Percentiles rank a stretch among this genome's conserved stretches.
Evolutionary conservation across 768 basidiomycete genomes (phyloP).

Genomic region (Lyophyllum atratum): DNA sequence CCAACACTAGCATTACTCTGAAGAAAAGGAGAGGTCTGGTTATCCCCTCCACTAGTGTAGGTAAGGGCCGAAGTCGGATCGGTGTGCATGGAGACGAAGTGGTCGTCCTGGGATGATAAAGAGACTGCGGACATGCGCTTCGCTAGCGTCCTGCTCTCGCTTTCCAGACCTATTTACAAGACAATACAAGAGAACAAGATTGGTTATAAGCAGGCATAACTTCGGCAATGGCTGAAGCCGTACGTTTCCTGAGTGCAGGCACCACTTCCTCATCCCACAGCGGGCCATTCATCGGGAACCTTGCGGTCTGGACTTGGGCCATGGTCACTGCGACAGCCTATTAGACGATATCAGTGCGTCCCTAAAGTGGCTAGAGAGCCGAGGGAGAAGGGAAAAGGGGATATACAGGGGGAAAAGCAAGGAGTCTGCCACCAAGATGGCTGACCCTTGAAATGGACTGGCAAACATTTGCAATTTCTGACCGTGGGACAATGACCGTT

Average conservation of each 20-base stretch:
- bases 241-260: conserved; percentile 79
- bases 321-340: conserved; percentile 22
- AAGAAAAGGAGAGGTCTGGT: conserved; percentile 18
- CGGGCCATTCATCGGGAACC: conserved; percentile 39
- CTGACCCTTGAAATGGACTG: conserved; percentile 8
- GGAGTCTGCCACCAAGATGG: conserved; percentile 16
- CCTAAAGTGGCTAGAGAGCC: conserved; percentile 3
- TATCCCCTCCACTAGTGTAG: conserved; percentile 8
- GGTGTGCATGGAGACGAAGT: conserved; percentile 17
- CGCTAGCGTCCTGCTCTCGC: conserved; percentile 76
- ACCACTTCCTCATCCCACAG: conserved; percentile 86
- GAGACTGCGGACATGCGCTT: conserved; percentile 78
- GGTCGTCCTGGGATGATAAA: conserved; percentile 55
- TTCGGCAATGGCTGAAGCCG: conserved; percentile 23
- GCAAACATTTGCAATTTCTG: conserved; percentile 9
- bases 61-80: conserved; percentile 7
- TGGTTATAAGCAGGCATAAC: conserved; percentile 11
- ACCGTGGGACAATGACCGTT: conserved; percentile 13
- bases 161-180: conserved; percentile 63
- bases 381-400: neutral
- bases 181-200: conserved; percentile 2
- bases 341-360: conserved; percentile 5
- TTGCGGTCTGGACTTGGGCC: conserved; percentile 46
- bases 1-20: conserved; percentile 22
- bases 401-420: conserved; percentile 6